Conservation (phyloP, 1,284 basidiomycete genomes). For the Coniferiporia weirii region DNA sequence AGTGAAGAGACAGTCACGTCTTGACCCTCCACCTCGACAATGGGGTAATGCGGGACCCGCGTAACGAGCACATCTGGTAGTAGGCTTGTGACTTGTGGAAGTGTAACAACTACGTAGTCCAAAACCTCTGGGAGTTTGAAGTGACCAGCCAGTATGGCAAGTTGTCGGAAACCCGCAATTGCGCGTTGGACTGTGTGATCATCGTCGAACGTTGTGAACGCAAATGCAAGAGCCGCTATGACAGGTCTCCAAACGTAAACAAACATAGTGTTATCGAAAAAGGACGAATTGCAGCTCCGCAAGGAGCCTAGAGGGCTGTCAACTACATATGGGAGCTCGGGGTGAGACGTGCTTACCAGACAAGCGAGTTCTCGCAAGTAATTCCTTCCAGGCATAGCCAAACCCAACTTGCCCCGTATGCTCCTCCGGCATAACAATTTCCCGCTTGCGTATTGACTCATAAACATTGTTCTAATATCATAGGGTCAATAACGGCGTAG, state of each 20-base stretch:
- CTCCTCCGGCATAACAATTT: conserved; percentile 98
- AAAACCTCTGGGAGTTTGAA: conserved; percentile 93
- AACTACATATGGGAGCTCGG: conserved; percentile 15
- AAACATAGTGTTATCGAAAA: conserved; percentile 94
- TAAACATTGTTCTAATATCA: conserved; percentile 74
- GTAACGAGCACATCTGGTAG: conserved; percentile 69
- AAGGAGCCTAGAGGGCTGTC: conserved; percentile 51
- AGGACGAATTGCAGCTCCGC: conserved; percentile 71
- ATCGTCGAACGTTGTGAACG: conserved; percentile 94
- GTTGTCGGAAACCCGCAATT: conserved; percentile 94
- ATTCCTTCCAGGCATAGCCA: conserved; percentile 98
- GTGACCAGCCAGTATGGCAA: conserved; percentile 86
- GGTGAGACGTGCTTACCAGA: conserved; percentile 49
- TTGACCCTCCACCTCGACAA: conserved; percentile 91
- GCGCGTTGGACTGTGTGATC: conserved; percentile 94
- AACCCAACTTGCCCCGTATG: conserved; percentile 96
- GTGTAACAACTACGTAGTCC: conserved; percentile 90
- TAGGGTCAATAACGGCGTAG: not conserved
- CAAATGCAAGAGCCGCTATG: conserved; percentile 86
- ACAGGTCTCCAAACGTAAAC: conserved; percentile 86
- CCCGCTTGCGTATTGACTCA: conserved; percentile 89
- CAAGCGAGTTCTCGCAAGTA: conserved; percentile 77
- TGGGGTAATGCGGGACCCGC: conserved; percentile 81
- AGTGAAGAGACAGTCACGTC: conserved; percentile 87
- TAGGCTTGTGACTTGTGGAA: conserved; percentile 84